These are phyloP conservation scores for Nectriaceae sp. DNA, from an alignment of 2,329 filamentous ascomycete species.

Conservation along the genomic window DNA sequence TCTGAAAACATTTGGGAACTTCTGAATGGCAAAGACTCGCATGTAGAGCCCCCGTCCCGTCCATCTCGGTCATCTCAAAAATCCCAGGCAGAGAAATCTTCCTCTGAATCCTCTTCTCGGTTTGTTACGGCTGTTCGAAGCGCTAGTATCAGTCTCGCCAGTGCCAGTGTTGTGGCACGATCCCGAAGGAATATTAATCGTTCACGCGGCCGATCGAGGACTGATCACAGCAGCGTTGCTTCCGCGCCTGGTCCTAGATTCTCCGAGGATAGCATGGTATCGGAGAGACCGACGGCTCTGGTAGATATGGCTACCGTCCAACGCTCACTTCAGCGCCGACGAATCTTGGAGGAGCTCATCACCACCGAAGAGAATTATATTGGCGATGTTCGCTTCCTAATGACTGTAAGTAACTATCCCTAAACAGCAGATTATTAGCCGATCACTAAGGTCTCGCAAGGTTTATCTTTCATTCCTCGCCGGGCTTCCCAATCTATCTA, in stretches of 20 bases:
- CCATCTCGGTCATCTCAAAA: conserved; percentile 12
- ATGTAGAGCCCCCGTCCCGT: too few species aligned
- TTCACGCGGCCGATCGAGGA: conserved; percentile 57
- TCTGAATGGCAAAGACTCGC: conserved; percentile 3
- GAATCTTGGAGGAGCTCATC: conserved; percentile 83
- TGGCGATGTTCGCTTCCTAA: conserved; percentile 80
- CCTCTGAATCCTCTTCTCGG: conserved; percentile 74
- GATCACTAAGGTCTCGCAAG: conserved; percentile 42
- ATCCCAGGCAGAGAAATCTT: conserved; percentile 54
- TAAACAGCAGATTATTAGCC: neutral
- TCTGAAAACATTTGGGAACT: conserved; percentile 10
- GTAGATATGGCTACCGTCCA: conserved; percentile 70
- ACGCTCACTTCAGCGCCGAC: conserved; percentile 73
- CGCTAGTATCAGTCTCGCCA: conserved; percentile 75
- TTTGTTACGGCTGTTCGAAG: conserved; percentile 83
- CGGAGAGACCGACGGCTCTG: conserved; percentile 49
- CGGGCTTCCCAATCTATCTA: conserved; percentile 66
- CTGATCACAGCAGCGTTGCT: conserved; percentile 63
- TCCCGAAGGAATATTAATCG: conserved; percentile 55
- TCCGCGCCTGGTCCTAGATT: conserved; percentile 61
- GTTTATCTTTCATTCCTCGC: conserved; percentile 76
- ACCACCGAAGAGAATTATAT: conserved; percentile 88
- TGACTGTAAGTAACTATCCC: conserved; percentile 61
- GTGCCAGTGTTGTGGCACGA: conserved; percentile 66
- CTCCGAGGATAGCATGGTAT: conserved; percentile 65